Evolutionary conservation across 768 basidiomycete genomes (phyloP).

Genomic region (Calocybe indica): DNA sequence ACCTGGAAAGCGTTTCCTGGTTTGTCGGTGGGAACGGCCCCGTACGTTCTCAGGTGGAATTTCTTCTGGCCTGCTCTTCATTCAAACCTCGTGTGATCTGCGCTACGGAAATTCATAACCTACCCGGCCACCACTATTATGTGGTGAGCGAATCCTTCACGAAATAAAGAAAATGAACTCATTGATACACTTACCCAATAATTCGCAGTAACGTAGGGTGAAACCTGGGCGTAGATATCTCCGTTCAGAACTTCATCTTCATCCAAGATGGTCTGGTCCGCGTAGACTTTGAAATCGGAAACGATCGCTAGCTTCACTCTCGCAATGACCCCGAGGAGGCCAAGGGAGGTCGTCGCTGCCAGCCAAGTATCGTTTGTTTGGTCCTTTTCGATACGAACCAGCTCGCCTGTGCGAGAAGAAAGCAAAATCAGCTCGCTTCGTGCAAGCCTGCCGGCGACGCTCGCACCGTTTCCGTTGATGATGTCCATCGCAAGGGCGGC

Average conservation of each 20-base stretch:
- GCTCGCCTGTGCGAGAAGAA: slow-evolving; percentile 16
- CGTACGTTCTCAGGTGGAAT: slow-evolving; percentile 29
- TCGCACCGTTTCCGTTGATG: slow-evolving; percentile 27
- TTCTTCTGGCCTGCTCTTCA: slow-evolving; percentile 22
- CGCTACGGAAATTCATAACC: background rate
- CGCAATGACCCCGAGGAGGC: slow-evolving; percentile 28
- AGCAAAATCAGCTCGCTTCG: background rate
- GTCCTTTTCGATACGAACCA: slow-evolving; percentile 25
- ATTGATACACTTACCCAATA: slow-evolving; percentile 23
- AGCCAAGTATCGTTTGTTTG: slow-evolving; percentile 27
- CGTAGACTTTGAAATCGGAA: slow-evolving; percentile 30
- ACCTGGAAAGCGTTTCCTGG: slow-evolving; percentile 30
- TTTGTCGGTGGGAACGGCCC: slow-evolving; percentile 19
- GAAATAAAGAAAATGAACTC: background rate
- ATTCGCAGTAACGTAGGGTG: slow-evolving; percentile 32
- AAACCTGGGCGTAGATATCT: slow-evolving; percentile 24
- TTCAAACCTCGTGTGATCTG: no score
- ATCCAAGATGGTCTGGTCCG: slow-evolving; percentile 26
- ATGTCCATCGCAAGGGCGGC: slow-evolving; percentile 29
- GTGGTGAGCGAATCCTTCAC: background rate
- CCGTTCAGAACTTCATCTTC: slow-evolving; percentile 26
- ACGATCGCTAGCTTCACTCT: slow-evolving; percentile 24
- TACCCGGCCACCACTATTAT: slow-evolving; percentile 30
- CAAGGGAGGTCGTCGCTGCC: slow-evolving; percentile 31
- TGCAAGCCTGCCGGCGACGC: background rate